A percentile compares a stretch with the other conserved stretches of the same genome.
phyloP scores from a whole-genome alignment of 1,284 basidiomycete genomes.

The Leccinum pachyderme region DNA sequence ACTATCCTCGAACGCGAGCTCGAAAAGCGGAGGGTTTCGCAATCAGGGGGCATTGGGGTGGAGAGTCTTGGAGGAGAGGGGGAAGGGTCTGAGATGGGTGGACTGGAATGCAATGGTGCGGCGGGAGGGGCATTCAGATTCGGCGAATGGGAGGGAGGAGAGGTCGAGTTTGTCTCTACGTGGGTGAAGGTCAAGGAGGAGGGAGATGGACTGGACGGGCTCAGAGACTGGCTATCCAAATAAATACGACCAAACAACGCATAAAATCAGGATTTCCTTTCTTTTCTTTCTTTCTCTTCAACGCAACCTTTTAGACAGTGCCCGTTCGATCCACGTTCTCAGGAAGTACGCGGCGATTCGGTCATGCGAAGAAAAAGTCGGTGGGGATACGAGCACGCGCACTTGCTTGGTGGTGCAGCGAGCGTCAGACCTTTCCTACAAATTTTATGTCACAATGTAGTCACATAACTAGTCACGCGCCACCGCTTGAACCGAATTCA shows the following conservation, averaged over 20 bases:
- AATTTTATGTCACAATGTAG: neutral
- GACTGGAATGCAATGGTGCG: slow-evolving; percentile 56
- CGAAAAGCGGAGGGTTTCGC: slow-evolving; percentile 65
- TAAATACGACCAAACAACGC: slow-evolving; percentile 31
- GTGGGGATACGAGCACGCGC: slow-evolving; percentile 62
- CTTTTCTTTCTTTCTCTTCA: slow-evolving; percentile 12
- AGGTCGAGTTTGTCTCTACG: slow-evolving; percentile 62
- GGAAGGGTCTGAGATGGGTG: slow-evolving; percentile 56
- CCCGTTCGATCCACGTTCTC: slow-evolving; percentile 47
- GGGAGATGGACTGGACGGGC: slow-evolving; percentile 41
- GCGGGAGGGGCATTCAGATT: slow-evolving; percentile 59
- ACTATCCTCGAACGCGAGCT: slow-evolving; percentile 77
- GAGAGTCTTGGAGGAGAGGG: slow-evolving; percentile 70
- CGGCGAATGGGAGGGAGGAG: slow-evolving; percentile 76
- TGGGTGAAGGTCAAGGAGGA: slow-evolving; percentile 44
- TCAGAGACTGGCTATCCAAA: slow-evolving; percentile 54
- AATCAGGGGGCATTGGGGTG: slow-evolving; percentile 61
- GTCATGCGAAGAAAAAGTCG: slow-evolving; percentile 63
- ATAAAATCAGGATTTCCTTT: slow-evolving; percentile 5
- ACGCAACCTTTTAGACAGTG: slow-evolving; percentile 77
- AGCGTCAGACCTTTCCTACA: slow-evolving; percentile 75
- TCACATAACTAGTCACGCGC: slow-evolving; percentile 25
- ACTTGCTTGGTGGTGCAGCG: slow-evolving; percentile 52
- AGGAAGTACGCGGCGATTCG: slow-evolving; percentile 68
- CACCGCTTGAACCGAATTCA: neutral